These are phyloP conservation scores for Centella asiatica DNA, from an alignment of 129 eudicot species.

Conservation along the genomic window DNA sequence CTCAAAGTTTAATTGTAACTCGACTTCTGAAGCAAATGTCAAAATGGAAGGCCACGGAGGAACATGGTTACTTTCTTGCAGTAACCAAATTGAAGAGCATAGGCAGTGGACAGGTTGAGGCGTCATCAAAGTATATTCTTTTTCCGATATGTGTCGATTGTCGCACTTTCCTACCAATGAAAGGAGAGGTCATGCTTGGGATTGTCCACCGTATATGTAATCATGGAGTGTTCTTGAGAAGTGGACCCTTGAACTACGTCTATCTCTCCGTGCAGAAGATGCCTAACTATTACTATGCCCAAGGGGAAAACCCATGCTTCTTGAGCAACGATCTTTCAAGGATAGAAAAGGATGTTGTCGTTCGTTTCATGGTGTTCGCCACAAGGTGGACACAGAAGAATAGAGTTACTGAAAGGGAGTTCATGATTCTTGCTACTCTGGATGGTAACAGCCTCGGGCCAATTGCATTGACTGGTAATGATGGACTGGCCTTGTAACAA, in stretches of 20 bases:
- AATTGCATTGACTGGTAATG: constrained; percentile 45
- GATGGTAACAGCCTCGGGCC: constrained; percentile 69
- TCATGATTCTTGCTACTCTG: constrained; percentile 47
- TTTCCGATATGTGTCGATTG: constrained; percentile 44
- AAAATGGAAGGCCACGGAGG: constrained; percentile 29
- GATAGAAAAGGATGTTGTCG: constrained; percentile 53
- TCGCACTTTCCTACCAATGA: constrained; percentile 48
- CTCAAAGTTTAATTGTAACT: constrained; percentile 26
- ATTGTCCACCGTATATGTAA: constrained; percentile 26
- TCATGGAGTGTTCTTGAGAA: constrained; percentile 46
- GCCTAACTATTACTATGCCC: constrained; percentile 48
- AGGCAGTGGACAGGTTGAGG: constrained; percentile 20
- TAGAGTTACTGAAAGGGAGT: constrained; percentile 20
- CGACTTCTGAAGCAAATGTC: constrained; percentile 34
- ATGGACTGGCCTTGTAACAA: constrained; percentile 44
- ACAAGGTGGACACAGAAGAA: constrained; percentile 37
- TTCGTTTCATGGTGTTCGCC: constrained; percentile 44
- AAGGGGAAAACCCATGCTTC: constrained; percentile 28
- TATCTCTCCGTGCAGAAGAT: constrained; percentile 43
- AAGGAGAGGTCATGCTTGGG: constrained; percentile 56
- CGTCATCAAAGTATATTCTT: constrained; percentile 5
- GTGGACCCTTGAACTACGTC: constrained; percentile 57
- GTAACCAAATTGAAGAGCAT: constrained; percentile 58
- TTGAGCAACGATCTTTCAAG: constrained; percentile 44
- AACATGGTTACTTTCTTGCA: constrained; percentile 48